Conservation (phyloP, 352 stramenopile species). For the Pythium monospermum region DNA sequence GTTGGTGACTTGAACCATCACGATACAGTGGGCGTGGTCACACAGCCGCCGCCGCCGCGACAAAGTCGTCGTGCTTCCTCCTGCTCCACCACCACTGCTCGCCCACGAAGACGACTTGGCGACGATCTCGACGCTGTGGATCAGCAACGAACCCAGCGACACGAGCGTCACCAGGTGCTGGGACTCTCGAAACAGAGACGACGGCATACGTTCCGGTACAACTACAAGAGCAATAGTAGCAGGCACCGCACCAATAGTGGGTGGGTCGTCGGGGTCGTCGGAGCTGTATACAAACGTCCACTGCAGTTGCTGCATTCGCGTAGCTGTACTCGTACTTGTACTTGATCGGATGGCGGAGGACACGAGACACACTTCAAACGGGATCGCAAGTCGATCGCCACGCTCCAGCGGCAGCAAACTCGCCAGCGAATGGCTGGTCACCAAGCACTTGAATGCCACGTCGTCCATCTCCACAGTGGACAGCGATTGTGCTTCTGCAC, state of each 20-base stretch:
- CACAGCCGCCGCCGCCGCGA: neutral
- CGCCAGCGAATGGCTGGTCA: neutral
- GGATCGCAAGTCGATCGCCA: conserved; percentile 17
- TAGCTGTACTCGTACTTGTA: neutral
- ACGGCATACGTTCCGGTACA: neutral
- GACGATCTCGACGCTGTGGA: conserved; percentile 35
- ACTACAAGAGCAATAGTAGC: neutral
- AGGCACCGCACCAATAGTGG: too few species aligned
- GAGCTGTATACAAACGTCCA: conserved; percentile 60
- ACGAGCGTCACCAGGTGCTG: conserved; percentile 42
- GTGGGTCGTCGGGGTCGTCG: too few species aligned
- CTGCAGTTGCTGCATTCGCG: conserved; percentile 27
- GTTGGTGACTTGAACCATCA: conserved; percentile 57
- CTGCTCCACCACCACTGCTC: neutral
- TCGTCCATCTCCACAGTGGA: conserved; percentile 12
- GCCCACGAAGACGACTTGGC: conserved; percentile 7
- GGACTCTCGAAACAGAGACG: conserved; percentile 41
- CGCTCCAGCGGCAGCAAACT: conserved; percentile 13
- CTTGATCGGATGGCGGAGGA: neutral
- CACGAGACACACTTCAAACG: conserved; percentile 21
- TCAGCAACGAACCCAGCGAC: conserved; percentile 41
- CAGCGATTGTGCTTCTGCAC: too few species aligned
- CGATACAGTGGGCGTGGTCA: conserved; percentile 43
- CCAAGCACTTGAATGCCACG: conserved; percentile 12
- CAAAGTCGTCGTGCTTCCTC: neutral